Evolutionary conservation across 225 moss, liverwort and hornwort genomes (phyloP), one percentile per base, ranked within the genome.

Genomic region (Pseudisothecium myosuroides): DNA sequence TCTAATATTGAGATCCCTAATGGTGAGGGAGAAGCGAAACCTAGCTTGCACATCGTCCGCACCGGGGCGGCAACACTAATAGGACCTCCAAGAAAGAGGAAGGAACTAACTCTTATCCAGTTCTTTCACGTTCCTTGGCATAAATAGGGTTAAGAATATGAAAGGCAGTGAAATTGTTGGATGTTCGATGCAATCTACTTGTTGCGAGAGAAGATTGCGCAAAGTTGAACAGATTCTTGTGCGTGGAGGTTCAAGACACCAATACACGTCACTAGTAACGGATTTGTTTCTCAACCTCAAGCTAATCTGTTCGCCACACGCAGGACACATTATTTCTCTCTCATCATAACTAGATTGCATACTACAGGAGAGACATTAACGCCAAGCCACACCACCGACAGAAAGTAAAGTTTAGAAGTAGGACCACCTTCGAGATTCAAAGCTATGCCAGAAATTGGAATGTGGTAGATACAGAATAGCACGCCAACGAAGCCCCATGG

Each of bases 391-490:
- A 43, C n/a, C 29, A 45, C 47, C 76, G 36, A 68, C 56, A 85
- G 59, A 84, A 85, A 29, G 55, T 28, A 14, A 56, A 85, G n/a
- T 83, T 36, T 74, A 65, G 88, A 87, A 85, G 66, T 83, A 77
- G 54, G 49, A 88, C 68, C 65, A 94, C 94, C 94, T 94, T 94
- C 94, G 47, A 91, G 90, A 89, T 94, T 92, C 78, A 94, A 88
- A 80, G 92, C 91, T 59, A 83, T 59, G 82, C 87, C 83, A 84
- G 90, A 90, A 54, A 82, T 90, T 59, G 92, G 66, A 84, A 91
- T 79, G 76, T 66, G 88, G 85, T 69, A 88, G 86, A 92, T 50
- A 80, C 89, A 92, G 80, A 92, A 73, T 7, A 91, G 81, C 43
- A 87, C 32, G 81, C 85, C 74, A 75, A 83, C 52, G 52, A 92